Evolutionary conservation across 345 rosid genomes (phyloP), one percentile per base, ranked within the genome.

Genomic region (Citrus reticulata): DNA sequence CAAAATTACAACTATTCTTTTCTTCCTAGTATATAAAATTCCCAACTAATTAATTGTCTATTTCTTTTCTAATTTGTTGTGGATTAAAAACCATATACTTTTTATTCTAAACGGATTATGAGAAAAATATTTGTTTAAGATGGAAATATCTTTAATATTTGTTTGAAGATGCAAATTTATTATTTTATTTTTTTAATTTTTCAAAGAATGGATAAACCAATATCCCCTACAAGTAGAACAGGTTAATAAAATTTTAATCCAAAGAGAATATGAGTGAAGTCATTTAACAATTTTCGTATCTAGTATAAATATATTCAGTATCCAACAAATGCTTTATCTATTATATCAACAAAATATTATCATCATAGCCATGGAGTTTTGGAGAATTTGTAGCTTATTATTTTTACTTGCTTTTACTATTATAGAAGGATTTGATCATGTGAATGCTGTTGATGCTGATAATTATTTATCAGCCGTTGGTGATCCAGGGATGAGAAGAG

Each of bases 401-500:
- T 0, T 46, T 46, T 20, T 35, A 54, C 51, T 77, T 55, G 46
- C 59, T 10, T 49, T 30, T 42, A 46, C 49, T 16, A 16, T 24
- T 29, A 70, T 7, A 27, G 35, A 34, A 34, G 49, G 51, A 32
- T 16, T 64, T 51, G 20, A 30, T 72, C 55, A 30, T 54, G 40
- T 22, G 29, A 20, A 10, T 65, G 59, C 32, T 16, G 30, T 20
- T 11, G 69, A 71, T 25, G 83, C 22, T 7, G 34, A 62, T 35
- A 79, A 74, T 62, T 60, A 70, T 75, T 3, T 70, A 34, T 84
- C 86, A 54, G 86, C 79, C 22, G 54, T 84, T 37, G 84, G 86
- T 0, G 86, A 84, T 78, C 84, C 86, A 4, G 86, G 86, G 22
- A 84, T 84, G 84, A 81, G 65, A 42, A 84, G 86, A 64, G 84